A percentile compares a stretch with the other conserved stretches of the same genome.
Conservation (phyloP, 116 monocot species). For the Papilionanthe hybrid region DNA sequence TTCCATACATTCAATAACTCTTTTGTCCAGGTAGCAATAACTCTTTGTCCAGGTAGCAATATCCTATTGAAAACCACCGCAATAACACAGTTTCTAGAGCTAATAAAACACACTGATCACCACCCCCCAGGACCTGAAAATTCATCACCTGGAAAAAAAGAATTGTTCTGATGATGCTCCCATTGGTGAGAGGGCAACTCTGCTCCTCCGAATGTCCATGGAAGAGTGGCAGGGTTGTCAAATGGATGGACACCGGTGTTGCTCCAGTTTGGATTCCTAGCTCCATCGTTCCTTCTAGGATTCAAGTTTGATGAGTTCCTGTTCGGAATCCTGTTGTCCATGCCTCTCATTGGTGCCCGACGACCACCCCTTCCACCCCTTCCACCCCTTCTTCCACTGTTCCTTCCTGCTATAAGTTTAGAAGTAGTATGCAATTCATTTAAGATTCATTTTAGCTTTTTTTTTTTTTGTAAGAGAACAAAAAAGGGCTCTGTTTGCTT, state of each 20-base stretch:
- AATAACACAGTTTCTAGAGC: background rate
- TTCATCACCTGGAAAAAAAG: background rate
- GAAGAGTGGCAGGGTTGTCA: background rate
- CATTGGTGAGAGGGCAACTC: background rate
- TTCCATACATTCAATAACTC: background rate
- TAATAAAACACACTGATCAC: background rate
- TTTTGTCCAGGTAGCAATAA: background rate
- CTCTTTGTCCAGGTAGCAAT: too few relatives aligned
- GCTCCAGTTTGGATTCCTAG: background rate
- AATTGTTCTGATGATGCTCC: background rate
- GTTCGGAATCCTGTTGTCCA: background rate
- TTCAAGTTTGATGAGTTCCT: background rate
- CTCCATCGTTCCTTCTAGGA: background rate
- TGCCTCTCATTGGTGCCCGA: slow-evolving; percentile 1
- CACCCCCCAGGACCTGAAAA: background rate
- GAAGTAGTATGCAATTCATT: too few relatives aligned
- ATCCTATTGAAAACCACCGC: background rate
- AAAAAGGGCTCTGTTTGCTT: too few relatives aligned
- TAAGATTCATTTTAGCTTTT: too few relatives aligned
- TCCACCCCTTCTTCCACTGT: too few relatives aligned
- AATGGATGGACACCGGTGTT: background rate
- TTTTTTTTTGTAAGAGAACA: too few relatives aligned
- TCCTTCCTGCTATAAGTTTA: background rate
- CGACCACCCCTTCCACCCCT: background rate
- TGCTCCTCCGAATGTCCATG: background rate